Conservation (phyloP, 345 rosid genomes). For the Syzygium oleosum region DNA sequence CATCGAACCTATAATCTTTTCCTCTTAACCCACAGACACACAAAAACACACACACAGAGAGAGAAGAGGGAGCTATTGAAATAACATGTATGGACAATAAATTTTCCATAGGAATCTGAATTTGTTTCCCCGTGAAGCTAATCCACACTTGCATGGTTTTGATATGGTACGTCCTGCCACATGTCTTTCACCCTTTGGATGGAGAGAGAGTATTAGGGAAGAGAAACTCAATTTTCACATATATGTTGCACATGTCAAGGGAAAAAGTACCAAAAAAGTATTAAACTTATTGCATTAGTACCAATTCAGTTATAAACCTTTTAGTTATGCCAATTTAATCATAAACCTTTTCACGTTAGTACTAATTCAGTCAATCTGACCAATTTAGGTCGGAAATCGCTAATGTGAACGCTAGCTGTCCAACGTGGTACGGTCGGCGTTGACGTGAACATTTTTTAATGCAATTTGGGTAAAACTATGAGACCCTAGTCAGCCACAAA, state of each 20-base stretch:
- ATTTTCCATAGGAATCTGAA: not conserved
- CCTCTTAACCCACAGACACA: not conserved
- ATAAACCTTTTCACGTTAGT: too few relatives aligned
- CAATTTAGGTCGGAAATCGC: too few relatives aligned
- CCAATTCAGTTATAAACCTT: too few relatives aligned
- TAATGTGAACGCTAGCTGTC: too few relatives aligned
- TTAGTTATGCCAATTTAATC: too few relatives aligned
- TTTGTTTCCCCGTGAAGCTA: not conserved
- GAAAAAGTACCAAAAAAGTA: too few relatives aligned
- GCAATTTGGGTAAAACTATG: too few relatives aligned
- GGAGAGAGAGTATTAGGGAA: not conserved
- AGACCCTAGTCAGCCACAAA: too few relatives aligned
- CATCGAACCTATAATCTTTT: not conserved
- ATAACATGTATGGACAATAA: not conserved
- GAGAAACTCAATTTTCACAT: not conserved
- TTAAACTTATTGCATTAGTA: too few relatives aligned
- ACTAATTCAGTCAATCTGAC: too few relatives aligned
- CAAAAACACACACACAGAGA: not conserved
- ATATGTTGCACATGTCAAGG: not conserved
- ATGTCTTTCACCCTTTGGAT: not conserved
- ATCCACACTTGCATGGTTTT: not conserved
- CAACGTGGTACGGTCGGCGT: too few relatives aligned
- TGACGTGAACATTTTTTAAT: too few relatives aligned
- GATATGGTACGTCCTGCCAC: not conserved
- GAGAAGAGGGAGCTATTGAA: not conserved